A percentile compares a stretch with the other conserved stretches of the same genome.
Evolutionary conservation across 352 stramenopile species (phyloP).

Genomic region (Pythium angustatum): DNA sequence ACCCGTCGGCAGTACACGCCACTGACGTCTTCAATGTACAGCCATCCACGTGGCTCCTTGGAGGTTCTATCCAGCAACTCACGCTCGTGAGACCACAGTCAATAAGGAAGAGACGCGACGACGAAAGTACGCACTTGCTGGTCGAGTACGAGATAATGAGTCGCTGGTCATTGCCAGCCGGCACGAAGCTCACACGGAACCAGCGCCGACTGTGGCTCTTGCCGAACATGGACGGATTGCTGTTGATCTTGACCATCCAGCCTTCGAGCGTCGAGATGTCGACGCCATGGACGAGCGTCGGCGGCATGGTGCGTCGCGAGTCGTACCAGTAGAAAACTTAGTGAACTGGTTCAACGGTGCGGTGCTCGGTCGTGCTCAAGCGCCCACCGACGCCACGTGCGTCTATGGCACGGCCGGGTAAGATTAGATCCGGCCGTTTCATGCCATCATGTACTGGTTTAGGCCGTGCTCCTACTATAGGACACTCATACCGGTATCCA

Average conservation of each 20-base stretch:
- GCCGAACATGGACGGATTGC: conserved; percentile 77
- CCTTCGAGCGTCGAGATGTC: conserved; percentile 83
- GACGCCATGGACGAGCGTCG: conserved; percentile 65
- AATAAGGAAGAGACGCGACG: not conserved
- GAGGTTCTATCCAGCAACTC: conserved; percentile 44
- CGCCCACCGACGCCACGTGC: no score
- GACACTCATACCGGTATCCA: not conserved
- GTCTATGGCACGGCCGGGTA: no score
- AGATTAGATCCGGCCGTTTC: no score
- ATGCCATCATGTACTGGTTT: no score
- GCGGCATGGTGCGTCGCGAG: conserved; percentile 2
- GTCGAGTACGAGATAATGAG: conserved; percentile 83
- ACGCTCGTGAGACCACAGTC: not conserved
- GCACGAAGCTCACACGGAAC: conserved; percentile 73
- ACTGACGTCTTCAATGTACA: conserved; percentile 79
- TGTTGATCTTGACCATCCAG: conserved; percentile 89
- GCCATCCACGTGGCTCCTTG: conserved; percentile 75
- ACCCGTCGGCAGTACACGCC: conserved; percentile 73
- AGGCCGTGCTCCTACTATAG: no score
- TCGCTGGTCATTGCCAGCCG: conserved; percentile 44
- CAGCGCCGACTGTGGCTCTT: conserved; percentile 74
- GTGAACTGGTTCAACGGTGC: no score
- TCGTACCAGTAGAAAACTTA: no score
- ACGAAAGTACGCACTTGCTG: conserved; percentile 58
- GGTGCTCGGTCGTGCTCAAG: no score